Conservation (phyloP, 1,284 basidiomycete species). For the Pseudomicrostroma phylloplanum region DNA sequence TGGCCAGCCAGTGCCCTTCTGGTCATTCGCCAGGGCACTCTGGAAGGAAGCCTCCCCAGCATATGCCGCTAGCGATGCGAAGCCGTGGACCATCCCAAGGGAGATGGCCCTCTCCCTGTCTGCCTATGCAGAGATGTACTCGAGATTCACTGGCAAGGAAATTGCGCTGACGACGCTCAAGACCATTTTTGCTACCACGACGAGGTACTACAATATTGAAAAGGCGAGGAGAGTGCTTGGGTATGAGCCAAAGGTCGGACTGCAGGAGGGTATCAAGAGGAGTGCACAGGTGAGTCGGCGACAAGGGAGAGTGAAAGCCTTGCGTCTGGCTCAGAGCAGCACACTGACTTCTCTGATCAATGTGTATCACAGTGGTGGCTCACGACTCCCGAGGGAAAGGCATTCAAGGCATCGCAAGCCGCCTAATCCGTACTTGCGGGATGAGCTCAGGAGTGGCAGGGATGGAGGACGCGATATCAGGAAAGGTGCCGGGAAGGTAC, state of each 20-base stretch:
- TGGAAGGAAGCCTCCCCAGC: constrained; percentile 59
- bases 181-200: constrained; percentile 62
- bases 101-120: constrained; percentile 33
- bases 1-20: constrained; percentile 90
- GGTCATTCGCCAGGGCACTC: constrained; percentile 83
- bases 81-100: constrained; percentile 36
- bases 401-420: neutral
- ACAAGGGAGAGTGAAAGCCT: neutral
- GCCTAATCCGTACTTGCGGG: neutral
- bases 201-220: constrained; percentile 89
- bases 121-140: constrained; percentile 63
- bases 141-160: constrained; percentile 70
- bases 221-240: constrained; percentile 84
- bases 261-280: constrained; percentile 77
- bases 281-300: constrained; percentile 53
- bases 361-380: constrained; percentile 1
- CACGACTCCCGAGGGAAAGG: constrained; percentile 2
- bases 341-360: neutral
- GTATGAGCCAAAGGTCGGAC: constrained; percentile 81
- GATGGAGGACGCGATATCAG: too few species aligned
- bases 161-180: constrained; percentile 85
- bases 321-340: neutral
- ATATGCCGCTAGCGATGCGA: constrained; percentile 5
- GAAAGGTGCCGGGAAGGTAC: too few species aligned
- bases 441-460: too few species aligned